Base-by-base conservation (phyloP, 768 basidiomycete species). In the Macrocybe gigantea region DNA sequence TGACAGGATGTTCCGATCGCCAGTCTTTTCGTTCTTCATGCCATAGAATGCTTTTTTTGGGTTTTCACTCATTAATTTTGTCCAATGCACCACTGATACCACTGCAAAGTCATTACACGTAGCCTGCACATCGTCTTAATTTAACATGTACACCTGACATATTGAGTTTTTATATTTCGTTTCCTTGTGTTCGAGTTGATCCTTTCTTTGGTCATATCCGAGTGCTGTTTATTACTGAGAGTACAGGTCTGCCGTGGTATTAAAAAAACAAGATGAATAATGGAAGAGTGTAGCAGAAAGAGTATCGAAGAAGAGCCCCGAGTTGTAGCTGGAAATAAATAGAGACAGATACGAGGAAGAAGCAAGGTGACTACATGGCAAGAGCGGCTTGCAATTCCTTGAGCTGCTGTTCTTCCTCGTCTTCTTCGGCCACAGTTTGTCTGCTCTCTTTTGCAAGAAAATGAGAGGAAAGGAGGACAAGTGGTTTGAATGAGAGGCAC, bases 351-450 rank as follows among this genome's bases (percentile, higher is more conserved):
- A 47, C 51, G 50, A 53, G 51, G 44, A 41, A 45, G 42, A 44
- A 47, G 46, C 44, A 15, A 33, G 39, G 47, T 40, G 31, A 54
- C 64, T 73, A 92, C 86, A 95, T 89, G 14, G 91, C 83, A 61
- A 94, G 69, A 37, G 78, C 79, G 14, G 91, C 93, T 70, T 96
- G 94, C 55, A 98, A 73, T 64, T 89, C 83, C 65, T 77, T 80
- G 62, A 98, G 80, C 66, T 95, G 84, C 38, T 79, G 83, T 54
- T 91, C 94, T 64, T 97, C 95, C 72, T 95, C 92, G 65, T 91
- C 90, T 62, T 93, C 92, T 53, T 77, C 80, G 46, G 71, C 75
- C 56, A 64, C 63, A 50, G 62, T 62, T 53, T 73, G 64, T 69
- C 64, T 59, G 51, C 57, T 61, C 55, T 56, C 34, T 49, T 59